Evolutionary conservation across 805 yeast genomes (phyloP).

Genomic region (Spathaspora boniae): DNA sequence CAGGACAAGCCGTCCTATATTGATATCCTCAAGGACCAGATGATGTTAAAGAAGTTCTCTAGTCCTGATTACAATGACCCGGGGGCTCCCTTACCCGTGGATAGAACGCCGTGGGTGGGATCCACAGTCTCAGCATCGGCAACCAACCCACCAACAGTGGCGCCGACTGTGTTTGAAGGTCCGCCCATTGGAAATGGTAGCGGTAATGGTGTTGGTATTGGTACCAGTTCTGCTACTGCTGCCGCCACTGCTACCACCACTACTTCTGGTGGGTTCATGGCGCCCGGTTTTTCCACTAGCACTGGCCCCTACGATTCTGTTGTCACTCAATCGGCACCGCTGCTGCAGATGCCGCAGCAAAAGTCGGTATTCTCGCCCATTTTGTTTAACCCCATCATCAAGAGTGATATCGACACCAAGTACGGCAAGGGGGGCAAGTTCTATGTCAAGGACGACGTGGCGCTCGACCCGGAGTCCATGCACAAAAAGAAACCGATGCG

Average conservation of each 20-base stretch:
- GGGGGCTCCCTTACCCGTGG: constrained; percentile 73
- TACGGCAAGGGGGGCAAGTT: constrained; percentile 90
- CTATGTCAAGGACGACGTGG: constrained; percentile 48
- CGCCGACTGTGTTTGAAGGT: constrained; percentile 1
- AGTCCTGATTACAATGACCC: constrained; percentile 69
- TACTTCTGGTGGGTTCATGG: too few species aligned
- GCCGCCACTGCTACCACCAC: too few species aligned
- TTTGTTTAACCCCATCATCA: constrained; percentile 75
- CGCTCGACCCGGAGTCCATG: constrained; percentile 18
- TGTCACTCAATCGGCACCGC: constrained; percentile 3
- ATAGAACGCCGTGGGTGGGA: constrained; percentile 45
- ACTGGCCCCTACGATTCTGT: too few species aligned
- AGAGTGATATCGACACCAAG: constrained; percentile 74
- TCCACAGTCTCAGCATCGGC: constrained; percentile 9
- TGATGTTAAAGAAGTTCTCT: constrained; percentile 37
- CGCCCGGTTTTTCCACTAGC: too few species aligned
- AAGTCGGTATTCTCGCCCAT: constrained; percentile 80
- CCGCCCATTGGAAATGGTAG: not conserved
- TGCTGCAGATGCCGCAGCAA: constrained; percentile 10
- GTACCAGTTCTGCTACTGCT: not conserved
- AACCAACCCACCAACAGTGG: constrained; percentile 11
- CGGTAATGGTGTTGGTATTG: not conserved
- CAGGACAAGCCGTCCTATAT: constrained; percentile 18
- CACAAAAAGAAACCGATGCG: constrained; percentile 20
- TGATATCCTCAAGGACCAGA: constrained; percentile 58